Conservation (phyloP, 352 stramenopile species). For the Globisporangium barbulae region DNA sequence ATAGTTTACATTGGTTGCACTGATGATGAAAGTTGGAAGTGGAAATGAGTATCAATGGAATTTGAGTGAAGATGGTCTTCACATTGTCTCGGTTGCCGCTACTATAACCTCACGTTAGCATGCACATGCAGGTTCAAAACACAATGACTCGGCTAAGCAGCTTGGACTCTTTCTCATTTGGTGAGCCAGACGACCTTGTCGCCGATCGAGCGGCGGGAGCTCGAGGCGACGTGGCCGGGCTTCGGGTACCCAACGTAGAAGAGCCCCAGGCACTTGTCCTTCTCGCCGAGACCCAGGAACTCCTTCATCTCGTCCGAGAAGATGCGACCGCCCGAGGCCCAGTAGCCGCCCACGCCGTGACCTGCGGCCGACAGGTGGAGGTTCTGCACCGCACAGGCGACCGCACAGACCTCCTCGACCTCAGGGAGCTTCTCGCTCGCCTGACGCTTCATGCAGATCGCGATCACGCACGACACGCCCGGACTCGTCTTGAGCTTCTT, state of each 20-base stretch:
- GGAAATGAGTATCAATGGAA: no score
- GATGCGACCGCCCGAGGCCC: slow-evolving; percentile 65
- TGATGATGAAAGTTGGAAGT: no score
- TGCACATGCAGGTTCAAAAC: no score
- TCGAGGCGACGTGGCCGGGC: slow-evolving; percentile 36
- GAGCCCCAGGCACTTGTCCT: slow-evolving; percentile 78
- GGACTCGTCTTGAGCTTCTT: slow-evolving; percentile 71
- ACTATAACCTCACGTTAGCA: no score
- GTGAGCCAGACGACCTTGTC: slow-evolving; percentile 71
- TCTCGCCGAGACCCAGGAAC: slow-evolving; percentile 54
- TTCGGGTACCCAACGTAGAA: slow-evolving; percentile 81
- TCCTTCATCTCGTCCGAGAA: slow-evolving; percentile 80
- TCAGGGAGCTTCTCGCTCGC: slow-evolving; percentile 78
- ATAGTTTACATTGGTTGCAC: no score
- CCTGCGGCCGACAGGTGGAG: slow-evolving; percentile 72
- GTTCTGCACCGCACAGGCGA: slow-evolving; percentile 83
- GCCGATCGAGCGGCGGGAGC: slow-evolving; percentile 52
- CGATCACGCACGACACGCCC: slow-evolving; percentile 70
- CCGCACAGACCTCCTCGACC: slow-evolving; percentile 73
- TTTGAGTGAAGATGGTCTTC: no score
- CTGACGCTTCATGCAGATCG: slow-evolving; percentile 87
- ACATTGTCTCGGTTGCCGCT: no score
- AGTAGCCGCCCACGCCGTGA: slow-evolving; percentile 72
- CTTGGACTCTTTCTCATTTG: slow-evolving; percentile 8
- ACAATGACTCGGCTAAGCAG: neutral